Base-by-base conservation (phyloP, 129 eudicot genomes). In the Flaveria sonorensis region DNA sequence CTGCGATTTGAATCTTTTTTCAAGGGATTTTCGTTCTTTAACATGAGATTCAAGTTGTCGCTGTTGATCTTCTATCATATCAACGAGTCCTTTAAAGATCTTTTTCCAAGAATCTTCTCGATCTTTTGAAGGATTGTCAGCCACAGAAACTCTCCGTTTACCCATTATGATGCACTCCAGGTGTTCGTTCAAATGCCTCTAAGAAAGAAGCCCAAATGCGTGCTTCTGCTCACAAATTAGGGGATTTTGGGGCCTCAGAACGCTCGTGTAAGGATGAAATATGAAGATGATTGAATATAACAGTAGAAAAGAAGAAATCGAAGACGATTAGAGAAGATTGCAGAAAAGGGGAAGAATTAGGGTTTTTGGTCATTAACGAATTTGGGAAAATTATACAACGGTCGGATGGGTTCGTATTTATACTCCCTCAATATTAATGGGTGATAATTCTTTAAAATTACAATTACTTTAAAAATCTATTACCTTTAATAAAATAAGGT, bases 81-180 rank as follows among this genome's bases (percentile, higher is more conserved):
- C 74, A 15, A 85, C 86, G 13, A 91, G 82, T 30, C 86, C 77
- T 10, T 83, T 79, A 68, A 88, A 88, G 71, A 91, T 71, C 23
- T 73, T 74, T 14, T 83, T 64, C 94, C 97, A 85, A 43, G 90
- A 64, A 16, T 51, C 88, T 57, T 79, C 73, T 26, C 85, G 88
- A 68, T 82, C 88, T 65, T 65, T 66, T 6, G 87, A n/a, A 1
- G 81, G 30, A 14, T 76, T 50, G 6, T 62, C 67, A 10, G 36
- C 43, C 26, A 30, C 16, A 10, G 81, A 64, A 68, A 59, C 74
- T 83, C 72, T 86, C 24, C 62, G 71, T 52, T 68, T 81, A 23
- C 77, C 83, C 96, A 88, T 90, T 18, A 43, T 21, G 39, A 64
- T 50, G 72, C 77, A 72, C 73, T 16, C 60, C 77, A 64, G 48